These are phyloP conservation scores for Aristolochia contorta DNA, from an alignment of 164 flowering plant species.

Conservation along the genomic window DNA sequence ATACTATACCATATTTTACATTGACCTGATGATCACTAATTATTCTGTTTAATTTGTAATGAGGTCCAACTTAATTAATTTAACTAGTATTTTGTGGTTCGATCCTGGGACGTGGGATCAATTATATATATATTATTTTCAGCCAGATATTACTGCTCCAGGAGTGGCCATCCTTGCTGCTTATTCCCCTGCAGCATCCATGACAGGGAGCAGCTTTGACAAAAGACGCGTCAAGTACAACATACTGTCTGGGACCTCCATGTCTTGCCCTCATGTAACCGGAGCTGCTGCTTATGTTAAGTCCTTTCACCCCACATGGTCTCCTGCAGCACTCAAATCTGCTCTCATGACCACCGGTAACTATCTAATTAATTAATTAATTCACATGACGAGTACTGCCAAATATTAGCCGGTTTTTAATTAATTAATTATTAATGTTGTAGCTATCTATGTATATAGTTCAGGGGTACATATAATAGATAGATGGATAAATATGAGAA, in stretches of 20 bases:
- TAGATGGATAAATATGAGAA: no score
- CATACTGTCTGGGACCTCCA: conserved; percentile 37
- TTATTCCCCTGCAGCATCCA: conserved; percentile 23
- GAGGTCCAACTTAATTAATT: no score
- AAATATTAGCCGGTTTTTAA: no score
- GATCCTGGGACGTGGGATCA: no score
- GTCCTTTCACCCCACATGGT: conserved; percentile 41
- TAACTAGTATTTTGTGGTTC: no score
- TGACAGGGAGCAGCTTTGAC: conserved; percentile 14
- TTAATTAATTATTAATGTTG: no score
- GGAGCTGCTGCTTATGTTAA: conserved; percentile 41
- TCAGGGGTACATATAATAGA: no score
- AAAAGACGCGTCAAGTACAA: conserved; percentile 22
- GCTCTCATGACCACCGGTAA: conserved; percentile 51
- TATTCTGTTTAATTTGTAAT: not conserved
- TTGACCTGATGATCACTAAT: not conserved
- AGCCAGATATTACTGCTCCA: conserved; percentile 65
- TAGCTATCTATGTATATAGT: no score
- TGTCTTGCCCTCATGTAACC: conserved; percentile 49
- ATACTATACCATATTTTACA: not conserved
- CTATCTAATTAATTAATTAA: no score
- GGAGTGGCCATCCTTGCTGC: conserved; percentile 56
- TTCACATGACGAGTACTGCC: not conserved
- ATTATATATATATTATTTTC: conserved; percentile 7
- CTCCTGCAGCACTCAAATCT: conserved; percentile 42